phyloP scores from a whole-genome alignment of 345 rosid genomes.

The Trapa incisa region DNA sequence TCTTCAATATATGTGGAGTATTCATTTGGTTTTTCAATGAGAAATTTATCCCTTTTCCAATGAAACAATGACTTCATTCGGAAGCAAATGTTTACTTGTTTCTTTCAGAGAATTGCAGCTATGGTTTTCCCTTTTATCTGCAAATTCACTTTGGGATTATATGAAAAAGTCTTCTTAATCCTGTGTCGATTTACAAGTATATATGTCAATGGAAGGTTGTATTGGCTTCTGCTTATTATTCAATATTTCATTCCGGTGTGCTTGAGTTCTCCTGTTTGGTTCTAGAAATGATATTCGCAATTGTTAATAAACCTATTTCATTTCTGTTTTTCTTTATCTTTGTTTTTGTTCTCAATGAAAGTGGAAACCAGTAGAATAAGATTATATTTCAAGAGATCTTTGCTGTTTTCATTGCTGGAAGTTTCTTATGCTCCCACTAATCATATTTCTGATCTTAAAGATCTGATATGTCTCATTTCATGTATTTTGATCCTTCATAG shows the following conservation, averaged over 20 bases:
- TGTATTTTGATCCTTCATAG: not conserved
- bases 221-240: not conserved
- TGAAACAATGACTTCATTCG: not conserved
- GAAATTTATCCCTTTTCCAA: not conserved
- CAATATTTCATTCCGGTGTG: not conserved
- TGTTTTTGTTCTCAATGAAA: not conserved
- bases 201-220: not conserved
- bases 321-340: too few relatives aligned
- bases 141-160: not conserved
- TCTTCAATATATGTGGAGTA: too few relatives aligned
- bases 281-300: not conserved
- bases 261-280: not conserved
- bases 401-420: not conserved
- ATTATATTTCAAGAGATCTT: not conserved
- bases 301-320: not conserved
- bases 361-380: not conserved
- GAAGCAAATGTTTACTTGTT: not conserved
- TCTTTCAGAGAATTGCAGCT: not conserved
- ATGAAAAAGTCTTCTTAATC: not conserved
- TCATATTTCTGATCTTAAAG: not conserved
- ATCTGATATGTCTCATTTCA: not conserved
- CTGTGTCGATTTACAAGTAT: not conserved
- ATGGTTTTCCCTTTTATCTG: not conserved
- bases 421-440: not conserved
- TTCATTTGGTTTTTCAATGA: too few relatives aligned